Evolutionary conservation across 2,329 filamentous ascomycete species (phyloP), one percentile per base, ranked within the genome.

Genomic region (Penicillium sumatraense): DNA sequence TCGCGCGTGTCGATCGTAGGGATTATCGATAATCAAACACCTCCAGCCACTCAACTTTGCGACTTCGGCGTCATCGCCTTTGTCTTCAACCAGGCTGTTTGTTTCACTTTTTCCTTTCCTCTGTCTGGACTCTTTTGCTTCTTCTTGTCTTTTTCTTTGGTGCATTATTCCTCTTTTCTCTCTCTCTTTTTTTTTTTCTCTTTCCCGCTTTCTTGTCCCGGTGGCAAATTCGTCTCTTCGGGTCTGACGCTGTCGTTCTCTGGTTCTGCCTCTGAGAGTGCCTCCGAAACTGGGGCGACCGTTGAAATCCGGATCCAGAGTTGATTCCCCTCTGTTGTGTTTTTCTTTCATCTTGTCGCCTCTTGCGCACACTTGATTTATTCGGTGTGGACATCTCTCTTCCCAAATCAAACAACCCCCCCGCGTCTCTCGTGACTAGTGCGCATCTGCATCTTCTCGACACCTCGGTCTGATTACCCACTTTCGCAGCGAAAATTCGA

Each of bases 251-350:
- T 59, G 40, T 56, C 44, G 51, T 66, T 65, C 63, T 68, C 57
- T 70, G 69, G 67, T 69, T 71, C 67, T 65, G 57, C 65, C 61
- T 64, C 54, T 63, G 56, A 62, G 51, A 50, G 56, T 54, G 49
- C 42, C 53, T 65, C 63, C 60, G 57, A 66, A 46, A 54, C 57
- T 64, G 63, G 62, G 61, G 58, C 57, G 53, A 56, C 52, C 54
- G 59, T 60, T 58, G 54, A 60, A 61, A 64, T 62, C 60, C 61
- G 60, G 62, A 60, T 59, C 62, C 59, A 60, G 50, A 56, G 36
- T 58, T 59, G 35, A 54, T 24, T n/a, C 33, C 40, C 9, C 27
- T 60, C 56, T 55, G 50, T 62, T 68, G 59, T 59, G 57, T 55
- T 58, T 60, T 60, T 46, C 56, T 59, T 56, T 55, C 26, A 49